These are phyloP conservation scores for Melampsora americana DNA, from an alignment of 1,284 basidiomycete species.

Conservation along the genomic window DNA sequence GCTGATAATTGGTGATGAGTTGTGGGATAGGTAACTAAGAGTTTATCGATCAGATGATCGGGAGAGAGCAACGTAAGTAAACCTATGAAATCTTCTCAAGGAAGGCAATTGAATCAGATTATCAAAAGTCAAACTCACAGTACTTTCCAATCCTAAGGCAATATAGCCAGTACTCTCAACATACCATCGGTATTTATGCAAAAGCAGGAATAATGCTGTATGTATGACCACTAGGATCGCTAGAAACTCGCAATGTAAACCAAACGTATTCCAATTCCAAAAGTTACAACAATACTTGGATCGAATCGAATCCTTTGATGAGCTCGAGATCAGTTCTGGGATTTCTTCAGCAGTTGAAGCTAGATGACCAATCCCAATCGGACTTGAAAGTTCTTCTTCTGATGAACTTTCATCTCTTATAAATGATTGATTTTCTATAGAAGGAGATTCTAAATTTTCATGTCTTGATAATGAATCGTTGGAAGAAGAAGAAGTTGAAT, in stretches of 20 bases:
- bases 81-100: not conserved
- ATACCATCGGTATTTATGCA: slow-evolving; percentile 49
- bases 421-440: not conserved
- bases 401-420: not conserved
- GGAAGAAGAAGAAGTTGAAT: slow-evolving; percentile 47
- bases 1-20: slow-evolving; percentile 57
- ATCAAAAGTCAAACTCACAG: slow-evolving; percentile 46
- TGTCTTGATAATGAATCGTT: not conserved
- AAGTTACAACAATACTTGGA: slow-evolving; percentile 46
- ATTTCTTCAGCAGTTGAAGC: slow-evolving; percentile 30
- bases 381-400: slow-evolving; percentile 47
- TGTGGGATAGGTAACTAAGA: slow-evolving; percentile 58
- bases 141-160: slow-evolving; percentile 59
- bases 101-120: not conserved
- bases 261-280: slow-evolving; percentile 43
- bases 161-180: slow-evolving; percentile 57
- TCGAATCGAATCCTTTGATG: not conserved
- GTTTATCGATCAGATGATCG: not conserved
- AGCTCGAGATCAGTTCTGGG: not conserved
- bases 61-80: no score
- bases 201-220: slow-evolving; percentile 50
- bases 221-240: slow-evolving; percentile 56
- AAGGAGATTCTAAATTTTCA: not conserved
- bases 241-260: slow-evolving; percentile 58
- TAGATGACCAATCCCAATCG: slow-evolving; percentile 44